Evolutionary conservation across 1,284 basidiomycete genomes (phyloP), one percentile per base, ranked within the genome.

Genomic region (Ganoderma sp.): DNA sequence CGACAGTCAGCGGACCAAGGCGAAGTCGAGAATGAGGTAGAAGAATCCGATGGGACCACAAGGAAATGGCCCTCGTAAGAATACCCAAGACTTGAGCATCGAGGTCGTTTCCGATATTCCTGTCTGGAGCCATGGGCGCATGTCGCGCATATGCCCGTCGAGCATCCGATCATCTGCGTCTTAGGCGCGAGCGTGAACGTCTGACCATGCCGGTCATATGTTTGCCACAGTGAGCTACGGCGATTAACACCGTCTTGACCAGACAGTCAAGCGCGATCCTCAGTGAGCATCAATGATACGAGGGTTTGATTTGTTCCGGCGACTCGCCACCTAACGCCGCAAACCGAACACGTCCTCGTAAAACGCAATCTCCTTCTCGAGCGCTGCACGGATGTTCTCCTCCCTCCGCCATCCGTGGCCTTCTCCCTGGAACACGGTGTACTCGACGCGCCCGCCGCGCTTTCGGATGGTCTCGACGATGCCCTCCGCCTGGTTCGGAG

Each of bases 321-420:
- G 52, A 54, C 52, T 56, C 28, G 25, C 8, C 52, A n/a, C 25
- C 67, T 48, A 72, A 32, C 63, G 58, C 43, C 63, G 57, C 61
- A 75, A 48, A 3, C 71, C 72, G 15, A 78, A 76, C 9, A 77
- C 74, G 37, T 74, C 74, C 62, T 78, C 74, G 66, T 84, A 84
- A 73, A 81, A 85, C 7, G 59, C 71, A 22, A 84, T 74, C 70
- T 87, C 85, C 37, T 75, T 72, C 73, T 81, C 77, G 12, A 86
- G 69, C 7, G 84, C 84, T 3, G 74, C 75, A 72, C 81, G 83
- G 71, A 85, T 84, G 42, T 80, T 83, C 66, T 84, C 84, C 0
- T 80, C 80, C 66, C 78, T 83, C 41, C 82, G 76, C 80, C 83
- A 88, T 1, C 86, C 85, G 63, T 88, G 87, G 0, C 86, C 87